Base-by-base conservation (phyloP, 306 rosid genomes). In the Sindora glabra region DNA sequence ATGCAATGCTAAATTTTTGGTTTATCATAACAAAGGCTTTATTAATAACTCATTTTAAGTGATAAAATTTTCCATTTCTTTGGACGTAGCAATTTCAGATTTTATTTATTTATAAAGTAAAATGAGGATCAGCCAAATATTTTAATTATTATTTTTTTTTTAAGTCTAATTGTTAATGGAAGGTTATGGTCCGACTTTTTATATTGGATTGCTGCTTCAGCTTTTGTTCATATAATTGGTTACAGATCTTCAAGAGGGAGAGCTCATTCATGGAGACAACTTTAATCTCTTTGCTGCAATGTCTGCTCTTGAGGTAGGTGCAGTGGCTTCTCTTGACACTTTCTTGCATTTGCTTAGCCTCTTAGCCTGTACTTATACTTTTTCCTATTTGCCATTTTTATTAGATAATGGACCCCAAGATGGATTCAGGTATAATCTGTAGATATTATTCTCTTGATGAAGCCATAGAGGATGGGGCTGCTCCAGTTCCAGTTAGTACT, bases 371-470 rank as follows among this genome's bases (percentile, higher is more conserved):
- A 18, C 19, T 9, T 9, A 10, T 26, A 50, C 29, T 22, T 19
- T 30, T 8, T 42, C 57, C 33, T 38, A 23, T 59, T 61, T 53
- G 39, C 15, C 60, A 12, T 66, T 59, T 42, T 42, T 79, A 50
- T 42, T 58, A 92, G 98, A 92, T 92, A 75, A 92, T 92, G 98
- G 98, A 92, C 74, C 98, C 98, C n/a, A 92, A 92, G 83, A 92
- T 92, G 98, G 98, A 92, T 65, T 81, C 98, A 0, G 98, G 98
- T 60, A 88, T 92, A 23, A 71, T 84, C 33, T 79, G 83, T 71
- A 83, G 74, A 68, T 81, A 86, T 74, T 92, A 85, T 75, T 92
- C 98, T 24, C 83, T 92, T 18, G 98, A 92, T 23, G 98, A 92
- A 74, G 98, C 98, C 51, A 80, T 92, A 62, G 96, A 88, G 81